phyloP scores from a whole-genome alignment of 441 rosid species.

The Bruguiera hainesii region DNA sequence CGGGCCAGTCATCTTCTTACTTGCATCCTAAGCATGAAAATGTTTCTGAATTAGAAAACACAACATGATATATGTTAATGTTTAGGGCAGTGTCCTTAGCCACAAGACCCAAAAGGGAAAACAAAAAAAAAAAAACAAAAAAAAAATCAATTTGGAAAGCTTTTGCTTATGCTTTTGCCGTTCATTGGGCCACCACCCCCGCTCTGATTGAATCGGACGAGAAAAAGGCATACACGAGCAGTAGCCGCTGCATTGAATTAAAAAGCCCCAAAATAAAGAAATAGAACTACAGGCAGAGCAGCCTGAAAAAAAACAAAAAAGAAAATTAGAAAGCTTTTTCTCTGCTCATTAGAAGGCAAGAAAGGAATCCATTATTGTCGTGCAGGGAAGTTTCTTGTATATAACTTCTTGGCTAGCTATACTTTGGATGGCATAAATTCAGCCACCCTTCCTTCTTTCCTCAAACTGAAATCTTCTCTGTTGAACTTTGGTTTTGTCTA shows the following conservation, averaged over 20 bases:
- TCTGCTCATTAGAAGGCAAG: constrained; percentile 37
- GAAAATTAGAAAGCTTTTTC: constrained; percentile 1
- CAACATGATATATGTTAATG: neutral
- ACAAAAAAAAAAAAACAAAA: neutral
- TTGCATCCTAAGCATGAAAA: constrained; percentile 8
- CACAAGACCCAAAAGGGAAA: neutral
- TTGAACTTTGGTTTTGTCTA: neutral
- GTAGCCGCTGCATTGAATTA: constrained; percentile 1
- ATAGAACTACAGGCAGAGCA: constrained; percentile 7
- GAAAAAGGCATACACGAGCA: constrained; percentile 25
- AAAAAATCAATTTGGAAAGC: neutral
- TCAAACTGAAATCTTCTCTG: neutral
- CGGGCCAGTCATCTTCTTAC: neutral
- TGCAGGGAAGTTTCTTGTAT: constrained; percentile 20
- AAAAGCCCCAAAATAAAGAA: constrained; percentile 13
- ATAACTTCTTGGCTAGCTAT: constrained; percentile 24
- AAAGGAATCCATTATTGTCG: constrained; percentile 28
- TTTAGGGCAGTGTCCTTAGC: neutral
- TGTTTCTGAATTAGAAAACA: constrained; percentile 1
- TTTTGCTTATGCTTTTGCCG: neutral
- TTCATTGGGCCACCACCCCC: constrained; percentile 19
- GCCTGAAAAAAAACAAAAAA: constrained; percentile 10
- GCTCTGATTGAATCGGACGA: constrained; percentile 13
- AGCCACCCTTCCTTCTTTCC: neutral
- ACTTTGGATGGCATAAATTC: constrained; percentile 3